Evolutionary conservation across 352 stramenopile genomes (phyloP).

Genomic region (Pythium phragmiticola): DNA sequence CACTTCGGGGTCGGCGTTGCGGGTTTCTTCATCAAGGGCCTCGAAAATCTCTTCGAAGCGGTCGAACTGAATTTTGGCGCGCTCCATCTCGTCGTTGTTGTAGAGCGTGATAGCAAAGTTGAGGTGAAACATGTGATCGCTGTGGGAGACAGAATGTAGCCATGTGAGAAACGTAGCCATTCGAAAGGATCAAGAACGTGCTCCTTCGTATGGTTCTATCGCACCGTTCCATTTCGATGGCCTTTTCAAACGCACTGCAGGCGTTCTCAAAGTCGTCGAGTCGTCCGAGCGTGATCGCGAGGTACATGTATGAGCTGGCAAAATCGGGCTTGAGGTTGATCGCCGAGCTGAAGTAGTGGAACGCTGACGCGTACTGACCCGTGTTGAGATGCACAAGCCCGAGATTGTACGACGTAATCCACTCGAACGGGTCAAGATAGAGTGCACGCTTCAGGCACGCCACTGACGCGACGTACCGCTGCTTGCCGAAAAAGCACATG

Average conservation of each 20-base stretch:
- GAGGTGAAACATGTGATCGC: constrained; percentile 84
- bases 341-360: constrained; percentile 91
- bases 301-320: constrained; percentile 91
- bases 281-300: constrained; percentile 86
- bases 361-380: constrained; percentile 91
- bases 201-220: neutral
- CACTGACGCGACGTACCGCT: constrained; percentile 82
- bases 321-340: constrained; percentile 90
- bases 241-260: constrained; percentile 91
- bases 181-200: neutral
- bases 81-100: constrained; percentile 90
- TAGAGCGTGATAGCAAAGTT: constrained; percentile 90
- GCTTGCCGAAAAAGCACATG: constrained; percentile 96
- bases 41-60: constrained; percentile 84
- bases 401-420: constrained; percentile 94
- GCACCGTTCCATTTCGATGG: constrained; percentile 85
- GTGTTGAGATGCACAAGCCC: constrained; percentile 93
- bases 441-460: constrained; percentile 91
- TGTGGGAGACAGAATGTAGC: constrained; percentile 28
- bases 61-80: constrained; percentile 79
- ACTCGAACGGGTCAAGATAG: constrained; percentile 94
- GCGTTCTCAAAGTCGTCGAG: constrained; percentile 93
- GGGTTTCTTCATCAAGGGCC: constrained; percentile 63
- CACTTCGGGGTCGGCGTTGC: constrained; percentile 63
- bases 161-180: constrained; percentile 11